Conservation (phyloP, 1,139 yeast genomes). For the Kluyveromyces sp. region DNA sequence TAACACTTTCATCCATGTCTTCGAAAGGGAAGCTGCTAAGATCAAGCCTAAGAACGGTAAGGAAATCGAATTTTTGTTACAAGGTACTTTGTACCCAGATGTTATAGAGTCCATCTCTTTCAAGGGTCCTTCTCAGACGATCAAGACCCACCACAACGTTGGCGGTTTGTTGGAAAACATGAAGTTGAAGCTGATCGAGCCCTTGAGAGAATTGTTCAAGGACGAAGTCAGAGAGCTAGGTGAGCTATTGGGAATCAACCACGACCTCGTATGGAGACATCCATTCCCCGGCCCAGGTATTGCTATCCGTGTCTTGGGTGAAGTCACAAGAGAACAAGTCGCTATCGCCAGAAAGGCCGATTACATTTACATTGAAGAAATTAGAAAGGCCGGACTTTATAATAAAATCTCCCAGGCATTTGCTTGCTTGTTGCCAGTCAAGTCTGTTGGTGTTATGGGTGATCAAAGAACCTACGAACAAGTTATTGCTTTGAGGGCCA, state of each 20-base stretch:
- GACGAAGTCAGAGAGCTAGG: constrained; percentile 98
- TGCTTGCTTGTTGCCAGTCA: constrained; percentile 93
- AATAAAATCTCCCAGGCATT: constrained; percentile 94
- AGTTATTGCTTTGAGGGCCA: constrained; percentile 97
- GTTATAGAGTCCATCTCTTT: constrained; percentile 97
- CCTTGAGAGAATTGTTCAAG: constrained; percentile 94
- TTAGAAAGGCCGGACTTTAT: constrained; percentile 86
- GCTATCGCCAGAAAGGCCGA: constrained; percentile 98
- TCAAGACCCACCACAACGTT: constrained; percentile 98
- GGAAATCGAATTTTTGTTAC: constrained; percentile 87
- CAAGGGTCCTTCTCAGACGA: constrained; percentile 99
- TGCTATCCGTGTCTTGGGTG: constrained; percentile 96
- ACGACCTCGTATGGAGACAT: constrained; percentile 98
- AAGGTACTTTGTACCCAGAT: constrained; percentile 97
- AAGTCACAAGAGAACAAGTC: constrained; percentile 86
- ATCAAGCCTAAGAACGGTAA: constrained; percentile 86
- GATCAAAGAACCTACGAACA: constrained; percentile 99
- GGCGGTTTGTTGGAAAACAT: constrained; percentile 96
- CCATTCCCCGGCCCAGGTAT: constrained; percentile 99
- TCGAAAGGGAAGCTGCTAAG: constrained; percentile 91
- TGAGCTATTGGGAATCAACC: constrained; percentile 89
- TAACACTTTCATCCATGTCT: constrained; percentile 93
- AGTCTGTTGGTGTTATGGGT: constrained; percentile 99
- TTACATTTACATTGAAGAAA: constrained; percentile 90
- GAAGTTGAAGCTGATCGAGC: constrained; percentile 97